Evolutionary conservation across 2,329 filamentous ascomycete genomes (phyloP).

Genomic region (Cercospora beticola): DNA sequence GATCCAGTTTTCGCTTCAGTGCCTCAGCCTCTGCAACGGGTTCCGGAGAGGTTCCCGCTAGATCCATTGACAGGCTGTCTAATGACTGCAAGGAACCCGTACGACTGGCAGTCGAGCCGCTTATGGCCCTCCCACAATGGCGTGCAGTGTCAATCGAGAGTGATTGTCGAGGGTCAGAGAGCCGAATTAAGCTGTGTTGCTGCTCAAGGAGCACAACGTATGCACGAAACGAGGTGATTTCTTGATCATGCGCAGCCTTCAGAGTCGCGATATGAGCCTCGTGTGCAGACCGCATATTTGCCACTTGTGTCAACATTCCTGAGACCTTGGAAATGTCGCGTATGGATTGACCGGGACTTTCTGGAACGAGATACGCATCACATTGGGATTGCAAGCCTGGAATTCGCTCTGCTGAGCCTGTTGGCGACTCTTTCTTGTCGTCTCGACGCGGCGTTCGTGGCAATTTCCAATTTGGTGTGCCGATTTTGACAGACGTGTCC

Average conservation of each 20-base stretch:
- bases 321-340: not conserved
- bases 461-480: not conserved
- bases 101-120: not conserved
- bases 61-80: not conserved
- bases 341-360: not conserved
- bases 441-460: not conserved
- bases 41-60: not conserved
- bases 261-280: slow-evolving; percentile 42
- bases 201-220: slow-evolving; percentile 42
- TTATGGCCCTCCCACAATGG: not conserved
- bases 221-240: slow-evolving; percentile 41
- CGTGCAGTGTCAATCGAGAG: not conserved
- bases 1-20: not conserved
- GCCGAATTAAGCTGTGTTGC: slow-evolving; percentile 29
- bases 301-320: slow-evolving; percentile 35
- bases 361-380: not conserved
- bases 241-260: slow-evolving; percentile 41
- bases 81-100: not conserved
- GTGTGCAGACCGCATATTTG: slow-evolving; percentile 40
- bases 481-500: not conserved
- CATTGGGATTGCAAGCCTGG: not conserved
- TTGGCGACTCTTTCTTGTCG: not conserved
- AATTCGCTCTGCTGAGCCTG: not conserved
- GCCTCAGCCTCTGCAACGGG: not conserved
- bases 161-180: not conserved